Base-by-base conservation (phyloP, 2,329 filamentous ascomycete species). In the Cordyceps militaris region DNA sequence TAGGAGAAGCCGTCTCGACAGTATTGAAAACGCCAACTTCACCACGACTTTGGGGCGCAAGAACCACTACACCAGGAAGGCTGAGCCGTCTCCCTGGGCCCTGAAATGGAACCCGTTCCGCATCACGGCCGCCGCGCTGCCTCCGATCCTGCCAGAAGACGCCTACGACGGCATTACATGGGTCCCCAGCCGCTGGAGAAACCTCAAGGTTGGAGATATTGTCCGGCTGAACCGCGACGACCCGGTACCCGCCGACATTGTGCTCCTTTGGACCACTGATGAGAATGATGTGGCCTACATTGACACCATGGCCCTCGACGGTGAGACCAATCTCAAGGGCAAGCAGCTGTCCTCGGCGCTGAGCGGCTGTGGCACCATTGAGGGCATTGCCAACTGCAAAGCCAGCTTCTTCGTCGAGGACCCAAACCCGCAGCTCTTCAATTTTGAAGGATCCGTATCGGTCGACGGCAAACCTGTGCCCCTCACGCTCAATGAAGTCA, bases 261-360 rank as follows among this genome's bases (percentile, higher is more conserved):
- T 91, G 2, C 75, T 97, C 34, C 75, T 97, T 21, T 82, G 93
- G 66, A 88, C 89, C 2, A 81, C 84, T 56, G 91, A 88, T 13
- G 84, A 88, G 58, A 90, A 93, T 61, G 86, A 84, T 8, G 74
- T 94, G 53, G 92, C 92, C 0, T 96, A 89, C 64, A 82, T 92
- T 54, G 89, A 93, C 64, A 93, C 89, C 1, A 91, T 92, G 88
- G 89, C 88, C 2, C 74, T 93, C 9, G 89, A 93, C 63, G 89
- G 89, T 48, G 89, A 93, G 71, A 93, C 88, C 1, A 92, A 89
- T 61, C 76, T 93, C 24, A 92, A 93, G 71, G 87, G 80, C 69
- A 91, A 89, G 71, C 85, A 88, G 66, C 77, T 83, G 0, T 78
- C 87, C 3, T 79, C 82, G 5, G 79, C 83, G 1, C 75, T 87